Evolutionary conservation across 352 stramenopile species (phyloP), one percentile per base, ranked within the genome.

Genomic region (Pythium utonaiense): DNA sequence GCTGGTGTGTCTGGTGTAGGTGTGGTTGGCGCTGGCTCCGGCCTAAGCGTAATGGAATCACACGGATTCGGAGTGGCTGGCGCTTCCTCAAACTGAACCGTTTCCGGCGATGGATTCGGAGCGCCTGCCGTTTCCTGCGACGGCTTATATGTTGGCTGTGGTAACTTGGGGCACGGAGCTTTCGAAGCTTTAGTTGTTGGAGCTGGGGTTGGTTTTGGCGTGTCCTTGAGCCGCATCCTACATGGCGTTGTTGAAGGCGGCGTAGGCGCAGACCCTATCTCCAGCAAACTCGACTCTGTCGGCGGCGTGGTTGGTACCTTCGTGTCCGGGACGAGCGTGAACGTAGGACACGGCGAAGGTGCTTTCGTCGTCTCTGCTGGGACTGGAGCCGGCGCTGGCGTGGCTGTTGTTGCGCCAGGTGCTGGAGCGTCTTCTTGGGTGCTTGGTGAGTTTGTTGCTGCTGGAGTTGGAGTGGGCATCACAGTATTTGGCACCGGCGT

Each of bases 311-410:
- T 28, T 17, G 30, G 19, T 16, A 24, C 7, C 14, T 50, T n/a
- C 22, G 45, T n/a, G 16, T 41, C 16, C n/a, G 50, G 59, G 42
- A 60, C 59, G 21, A 60, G 40, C 5, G 59, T 42, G 36, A 57
- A 53, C 22, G 9, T 41, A 13, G 47, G 57, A 25, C 47, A 57
- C 4, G 57, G 56, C 31, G 33, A 41, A 5, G 28, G 49, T 3
- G 30, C 6, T n/a, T n/a, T n/a, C 7, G 49, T 27, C 5, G 27
- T 42, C n/a, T 12, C 8, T 1, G 52, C 21, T 58, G 47, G 28
- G 1, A n/a, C 54, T 19, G 55, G 33, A 12, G 21, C 24, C 7
- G 36, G 38, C 51, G 31, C 49, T 19, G 19, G 22, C 21, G 34
- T 22, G 30, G 33, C 14, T 27, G 34, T 16, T 34, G 52, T 24